phyloP scores from a whole-genome alignment of 768 basidiomycete genomes.

The Mycena latifolia region DNA sequence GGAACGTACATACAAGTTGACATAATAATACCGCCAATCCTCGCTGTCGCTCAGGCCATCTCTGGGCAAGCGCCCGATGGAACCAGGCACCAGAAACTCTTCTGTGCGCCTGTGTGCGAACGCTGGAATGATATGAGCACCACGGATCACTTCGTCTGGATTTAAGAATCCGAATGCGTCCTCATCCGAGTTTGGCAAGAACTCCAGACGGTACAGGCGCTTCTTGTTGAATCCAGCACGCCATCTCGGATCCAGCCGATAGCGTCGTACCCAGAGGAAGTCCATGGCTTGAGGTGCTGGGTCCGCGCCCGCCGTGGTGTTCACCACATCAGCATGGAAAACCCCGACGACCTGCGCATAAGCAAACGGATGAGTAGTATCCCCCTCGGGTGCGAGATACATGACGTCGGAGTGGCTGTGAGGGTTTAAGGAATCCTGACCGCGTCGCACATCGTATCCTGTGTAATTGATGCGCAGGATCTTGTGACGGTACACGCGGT shows the following conservation, averaged over 20 bases:
- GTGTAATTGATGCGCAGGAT: slow-evolving; percentile 53
- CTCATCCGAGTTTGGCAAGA: no score
- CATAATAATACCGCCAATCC: neutral
- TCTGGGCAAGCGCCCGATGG: no score
- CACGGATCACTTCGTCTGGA: no score
- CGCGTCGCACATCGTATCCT: slow-evolving; percentile 51
- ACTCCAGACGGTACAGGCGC: neutral
- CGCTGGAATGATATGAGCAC: no score
- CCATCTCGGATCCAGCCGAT: neutral
- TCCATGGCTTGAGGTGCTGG: neutral
- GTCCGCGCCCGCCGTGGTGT: neutral
- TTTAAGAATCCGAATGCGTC: no score
- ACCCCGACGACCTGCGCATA: slow-evolving; percentile 36
- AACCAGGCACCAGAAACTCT: no score
- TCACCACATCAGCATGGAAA: slow-evolving; percentile 39
- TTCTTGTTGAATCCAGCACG: slow-evolving; percentile 2
- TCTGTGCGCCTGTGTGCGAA: neutral
- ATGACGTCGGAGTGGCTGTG: slow-evolving; percentile 47
- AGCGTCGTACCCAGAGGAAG: slow-evolving; percentile 5
- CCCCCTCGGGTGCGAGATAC: slow-evolving; percentile 25
- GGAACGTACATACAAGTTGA: no score
- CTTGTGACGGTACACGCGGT: slow-evolving; percentile 46
- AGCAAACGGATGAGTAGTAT: slow-evolving; percentile 36
- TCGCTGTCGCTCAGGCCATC: no score
- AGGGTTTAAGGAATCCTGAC: slow-evolving; percentile 53